phyloP scores from a whole-genome alignment of 1,139 yeast genomes.

The Yamadazyma epiphylla region DNA sequence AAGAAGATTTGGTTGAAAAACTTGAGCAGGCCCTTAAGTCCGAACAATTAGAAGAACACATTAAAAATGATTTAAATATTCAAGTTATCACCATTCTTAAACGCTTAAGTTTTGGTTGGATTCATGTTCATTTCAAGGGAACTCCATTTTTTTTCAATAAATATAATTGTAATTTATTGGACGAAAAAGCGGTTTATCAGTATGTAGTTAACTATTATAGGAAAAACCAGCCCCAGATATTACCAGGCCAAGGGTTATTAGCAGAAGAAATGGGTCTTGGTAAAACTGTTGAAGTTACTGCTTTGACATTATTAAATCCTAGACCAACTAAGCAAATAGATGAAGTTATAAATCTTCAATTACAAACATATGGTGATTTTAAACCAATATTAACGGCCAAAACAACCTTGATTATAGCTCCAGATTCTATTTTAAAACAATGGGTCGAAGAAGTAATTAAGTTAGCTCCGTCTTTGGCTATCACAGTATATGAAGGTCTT shows the following conservation, averaged over 20 bases:
- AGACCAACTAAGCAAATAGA: conserved; percentile 44
- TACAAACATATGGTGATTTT: conserved; percentile 29
- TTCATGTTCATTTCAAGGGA: conserved; percentile 18
- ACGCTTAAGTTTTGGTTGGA: conserved; percentile 52
- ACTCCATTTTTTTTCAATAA: conserved; percentile 42
- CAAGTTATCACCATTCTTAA: conserved; percentile 25
- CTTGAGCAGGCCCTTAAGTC: not conserved
- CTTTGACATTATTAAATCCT: conserved; percentile 59
- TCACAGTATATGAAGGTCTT: conserved; percentile 63
- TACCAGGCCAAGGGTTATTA: conserved; percentile 63
- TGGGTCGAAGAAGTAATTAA: conserved; percentile 73
- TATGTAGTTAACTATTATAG: conserved; percentile 21
- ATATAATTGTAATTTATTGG: conserved; percentile 45
- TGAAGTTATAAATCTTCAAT: conserved; percentile 30
- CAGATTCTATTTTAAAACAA: conserved; percentile 75
- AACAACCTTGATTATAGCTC: conserved; percentile 81
- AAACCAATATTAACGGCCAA: conserved; percentile 52
- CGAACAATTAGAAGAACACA: conserved; percentile 1
- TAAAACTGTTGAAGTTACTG: conserved; percentile 79
- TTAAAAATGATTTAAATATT: conserved; percentile 5
- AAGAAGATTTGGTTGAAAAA: conserved; percentile 7
- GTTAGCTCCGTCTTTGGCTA: conserved; percentile 55
- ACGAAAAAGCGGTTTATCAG: conserved; percentile 23
- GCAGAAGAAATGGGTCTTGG: conserved; percentile 98
- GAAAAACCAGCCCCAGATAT: conserved; percentile 8